Evolutionary conservation across 1,284 basidiomycete species (phyloP), one percentile per base, ranked within the genome.

Genomic region (Boletus hoseneyae): DNA sequence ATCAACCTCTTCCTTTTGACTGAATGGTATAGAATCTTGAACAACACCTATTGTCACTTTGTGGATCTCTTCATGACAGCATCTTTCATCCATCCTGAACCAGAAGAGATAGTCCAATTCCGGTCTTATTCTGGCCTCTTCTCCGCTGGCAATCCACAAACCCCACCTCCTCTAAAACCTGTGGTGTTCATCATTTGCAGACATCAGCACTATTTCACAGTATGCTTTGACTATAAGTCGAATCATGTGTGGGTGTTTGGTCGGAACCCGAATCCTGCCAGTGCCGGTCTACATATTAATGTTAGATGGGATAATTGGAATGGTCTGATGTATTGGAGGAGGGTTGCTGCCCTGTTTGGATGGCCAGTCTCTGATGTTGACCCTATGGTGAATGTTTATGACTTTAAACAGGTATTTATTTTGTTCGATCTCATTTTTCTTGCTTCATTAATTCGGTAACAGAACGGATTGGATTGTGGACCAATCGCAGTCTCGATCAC

Each of bases 401-500:
- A 54, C 4, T 54, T 54, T 21, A 6, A 19, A 33, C 50, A 53
- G 34, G 49, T 52, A 4, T 25, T 2, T 45, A 21, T 33, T 1
- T 21, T 29, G 2, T 37, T 11, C 13, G 9, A 3, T 21, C 16
- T 27, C 21, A 23, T 9, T 21, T 18, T n/a, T 16, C 7, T 32
- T 12, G n/a, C 27, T 11, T 29, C 27, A 29, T 11, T 11, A 29
- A 29, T 23, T 23, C 6, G 21, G 21, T 19, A 1, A 40, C 18
- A 54, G 50, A 54, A 54, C 25, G 38, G 38, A 13, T 7, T 45
- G 7, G 52, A 54, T 39, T 54, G 50, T 45, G 52, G 50, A 13
- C 50, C 42, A 2, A 47, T 53, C 3, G 7, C 42, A 1, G 38
- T 52, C 6, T 52, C 45, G 0, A 52, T 47, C 3, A 34, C 30